A percentile compares a stretch with the other conserved stretches of the same genome.
Conservation (phyloP, 2,329 filamentous ascomycete genomes). For the Fonsecaea nubica region DNA sequence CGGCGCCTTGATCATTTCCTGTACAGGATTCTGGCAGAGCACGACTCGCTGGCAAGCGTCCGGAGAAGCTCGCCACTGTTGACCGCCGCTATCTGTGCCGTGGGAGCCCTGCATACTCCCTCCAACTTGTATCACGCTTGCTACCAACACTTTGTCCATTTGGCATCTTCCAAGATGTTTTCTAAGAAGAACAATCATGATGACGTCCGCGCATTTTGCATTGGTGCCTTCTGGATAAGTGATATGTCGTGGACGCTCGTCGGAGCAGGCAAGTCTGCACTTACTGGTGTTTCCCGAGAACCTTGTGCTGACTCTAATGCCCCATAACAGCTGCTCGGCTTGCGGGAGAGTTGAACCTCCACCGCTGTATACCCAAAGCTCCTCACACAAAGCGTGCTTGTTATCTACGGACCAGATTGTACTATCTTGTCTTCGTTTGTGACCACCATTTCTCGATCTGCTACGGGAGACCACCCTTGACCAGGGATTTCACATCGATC, state of each 20-base stretch:
- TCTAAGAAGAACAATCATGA: constrained; percentile 63
- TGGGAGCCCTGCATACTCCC: constrained; percentile 64
- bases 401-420: constrained; percentile 60
- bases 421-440: constrained; percentile 69
- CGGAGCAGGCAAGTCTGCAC: constrained; percentile 45
- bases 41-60: constrained; percentile 58
- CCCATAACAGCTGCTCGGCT: constrained; percentile 59
- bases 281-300: background rate
- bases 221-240: constrained; percentile 68
- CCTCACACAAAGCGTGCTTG: constrained; percentile 31
- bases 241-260: constrained; percentile 68
- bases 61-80: constrained; percentile 62
- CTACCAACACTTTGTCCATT: constrained; percentile 62
- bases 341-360: constrained; percentile 63
- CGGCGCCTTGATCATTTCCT: constrained; percentile 60
- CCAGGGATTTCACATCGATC: constrained; percentile 63
- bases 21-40: constrained; percentile 62
- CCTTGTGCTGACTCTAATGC: background rate
- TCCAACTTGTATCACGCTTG: constrained; percentile 60
- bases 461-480: constrained; percentile 64
- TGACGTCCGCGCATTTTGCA: constrained; percentile 65
- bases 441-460: constrained; percentile 70
- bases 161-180: constrained; percentile 64
- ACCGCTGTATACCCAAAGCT: constrained; percentile 58
- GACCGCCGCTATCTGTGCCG: constrained; percentile 62